Conservation (phyloP, 2,329 filamentous ascomycete species). For the Alternaria panax region DNA sequence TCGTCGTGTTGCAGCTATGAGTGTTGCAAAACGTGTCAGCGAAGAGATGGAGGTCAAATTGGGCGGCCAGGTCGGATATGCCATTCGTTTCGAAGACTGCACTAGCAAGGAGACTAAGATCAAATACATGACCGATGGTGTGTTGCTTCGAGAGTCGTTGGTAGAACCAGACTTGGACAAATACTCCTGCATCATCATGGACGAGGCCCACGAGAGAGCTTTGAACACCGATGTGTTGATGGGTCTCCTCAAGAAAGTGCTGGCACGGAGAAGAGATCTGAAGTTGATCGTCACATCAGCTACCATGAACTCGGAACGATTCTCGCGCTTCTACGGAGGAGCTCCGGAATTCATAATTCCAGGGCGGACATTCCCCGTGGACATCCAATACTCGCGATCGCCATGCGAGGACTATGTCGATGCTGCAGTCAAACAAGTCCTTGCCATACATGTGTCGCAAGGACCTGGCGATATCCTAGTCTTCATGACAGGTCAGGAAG, state of each 20-base stretch:
- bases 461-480: constrained; percentile 92
- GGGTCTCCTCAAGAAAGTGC: constrained; percentile 96
- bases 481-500: constrained; percentile 99
- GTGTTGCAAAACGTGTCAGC: constrained; percentile 95
- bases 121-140: constrained; percentile 99
- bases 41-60: constrained; percentile 98
- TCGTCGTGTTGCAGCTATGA: constrained; percentile 96
- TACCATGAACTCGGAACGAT: constrained; percentile 97
- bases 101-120: constrained; percentile 94
- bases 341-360: constrained; percentile 97
- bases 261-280: constrained; percentile 85
- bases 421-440: constrained; percentile 91
- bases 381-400: constrained; percentile 92
- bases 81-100: constrained; percentile 97
- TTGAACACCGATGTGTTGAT: constrained; percentile 97
- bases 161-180: constrained; percentile 92
- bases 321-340: constrained; percentile 94
- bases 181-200: constrained; percentile 99
- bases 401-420: constrained; percentile 98
- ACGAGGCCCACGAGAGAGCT: constrained; percentile 96
- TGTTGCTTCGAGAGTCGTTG: constrained; percentile 89
- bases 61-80: constrained; percentile 89
- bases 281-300: constrained; percentile 98
- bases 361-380: constrained; percentile 94
- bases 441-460: constrained; percentile 96